Conservation (phyloP, 2,329 filamentous ascomycete species). For the Verticillium nubilum region DNA sequence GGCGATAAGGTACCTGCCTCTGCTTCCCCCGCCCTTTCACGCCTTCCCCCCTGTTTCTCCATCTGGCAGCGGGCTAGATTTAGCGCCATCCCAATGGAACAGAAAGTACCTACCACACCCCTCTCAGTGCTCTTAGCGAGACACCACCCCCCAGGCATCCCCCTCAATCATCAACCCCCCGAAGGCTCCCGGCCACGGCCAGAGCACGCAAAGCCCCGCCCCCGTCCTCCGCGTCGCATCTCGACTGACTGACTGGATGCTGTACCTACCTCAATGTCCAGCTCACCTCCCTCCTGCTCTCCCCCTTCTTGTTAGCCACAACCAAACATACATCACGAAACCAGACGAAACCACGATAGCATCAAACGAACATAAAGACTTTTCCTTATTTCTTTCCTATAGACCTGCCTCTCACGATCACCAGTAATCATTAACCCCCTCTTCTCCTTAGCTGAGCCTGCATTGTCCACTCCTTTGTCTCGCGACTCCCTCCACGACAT, state of each 20-base stretch:
- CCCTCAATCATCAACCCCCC: not conserved
- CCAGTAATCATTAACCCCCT: not conserved
- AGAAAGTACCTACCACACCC: not conserved
- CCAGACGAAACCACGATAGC: not conserved
- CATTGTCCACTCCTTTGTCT: not conserved
- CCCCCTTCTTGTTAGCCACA: not conserved
- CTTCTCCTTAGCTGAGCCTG: not conserved
- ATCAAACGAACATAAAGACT: not conserved
- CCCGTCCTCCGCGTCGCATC: slow-evolving; percentile 1
- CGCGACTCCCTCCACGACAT: not conserved
- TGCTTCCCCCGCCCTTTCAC: not conserved
- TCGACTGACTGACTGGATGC: not conserved
- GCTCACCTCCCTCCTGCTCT: not conserved
- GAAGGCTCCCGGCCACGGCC: not conserved
- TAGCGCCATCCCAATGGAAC: slow-evolving; percentile 1
- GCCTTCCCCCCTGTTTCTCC: not conserved
- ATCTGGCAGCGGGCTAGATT: slow-evolving; percentile 2
- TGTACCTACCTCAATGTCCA: not conserved
- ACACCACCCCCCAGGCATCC: not conserved
- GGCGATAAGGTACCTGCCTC: not conserved
- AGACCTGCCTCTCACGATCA: not conserved
- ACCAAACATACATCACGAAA: not conserved
- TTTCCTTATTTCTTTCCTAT: not conserved
- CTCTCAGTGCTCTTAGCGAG: not conserved
- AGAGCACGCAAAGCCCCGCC: not conserved